Evolutionary conservation across 2,329 filamentous ascomycete genomes (phyloP).

Genomic region (Trichoderma sp.): DNA sequence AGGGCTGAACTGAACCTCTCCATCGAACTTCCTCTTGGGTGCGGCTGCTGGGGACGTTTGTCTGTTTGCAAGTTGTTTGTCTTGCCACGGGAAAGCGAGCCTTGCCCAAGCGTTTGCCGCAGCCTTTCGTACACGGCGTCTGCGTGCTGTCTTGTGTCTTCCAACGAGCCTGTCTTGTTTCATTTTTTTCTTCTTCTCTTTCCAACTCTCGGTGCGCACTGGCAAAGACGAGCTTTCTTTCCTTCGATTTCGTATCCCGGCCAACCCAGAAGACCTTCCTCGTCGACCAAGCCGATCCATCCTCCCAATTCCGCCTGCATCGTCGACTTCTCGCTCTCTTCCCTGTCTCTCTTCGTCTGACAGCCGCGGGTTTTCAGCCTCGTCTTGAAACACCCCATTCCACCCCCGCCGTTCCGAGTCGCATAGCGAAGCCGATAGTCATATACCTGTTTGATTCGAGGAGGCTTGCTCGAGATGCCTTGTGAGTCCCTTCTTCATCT

Average conservation of each 20-base stretch:
- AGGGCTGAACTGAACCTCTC: background rate
- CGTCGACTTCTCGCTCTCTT: background rate
- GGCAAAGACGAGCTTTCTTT: background rate
- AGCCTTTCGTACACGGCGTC: background rate
- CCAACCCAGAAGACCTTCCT: background rate
- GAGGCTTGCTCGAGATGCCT: slow-evolving; percentile 36
- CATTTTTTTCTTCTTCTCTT: background rate
- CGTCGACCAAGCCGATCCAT: background rate
- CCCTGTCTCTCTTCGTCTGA: background rate
- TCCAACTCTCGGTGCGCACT: background rate
- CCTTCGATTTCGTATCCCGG: background rate
- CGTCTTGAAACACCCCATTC: background rate
- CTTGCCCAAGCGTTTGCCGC: slow-evolving; percentile 8
- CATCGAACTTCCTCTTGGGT: slow-evolving; percentile 1
- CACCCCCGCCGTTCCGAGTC: slow-evolving; percentile 12
- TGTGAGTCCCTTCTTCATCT: slow-evolving; percentile 32
- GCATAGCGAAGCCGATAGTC: background rate
- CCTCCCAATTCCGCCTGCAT: background rate
- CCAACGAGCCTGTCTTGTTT: background rate
- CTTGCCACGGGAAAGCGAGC: background rate
- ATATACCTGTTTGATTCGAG: slow-evolving; percentile 22
- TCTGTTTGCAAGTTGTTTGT: background rate
- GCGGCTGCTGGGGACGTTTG: slow-evolving; percentile 16
- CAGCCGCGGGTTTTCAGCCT: slow-evolving; percentile 1
- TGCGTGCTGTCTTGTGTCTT: background rate